Evolutionary conservation across 2,329 filamentous ascomycete species (phyloP).

Genomic region (Colletotrichum liriopes): DNA sequence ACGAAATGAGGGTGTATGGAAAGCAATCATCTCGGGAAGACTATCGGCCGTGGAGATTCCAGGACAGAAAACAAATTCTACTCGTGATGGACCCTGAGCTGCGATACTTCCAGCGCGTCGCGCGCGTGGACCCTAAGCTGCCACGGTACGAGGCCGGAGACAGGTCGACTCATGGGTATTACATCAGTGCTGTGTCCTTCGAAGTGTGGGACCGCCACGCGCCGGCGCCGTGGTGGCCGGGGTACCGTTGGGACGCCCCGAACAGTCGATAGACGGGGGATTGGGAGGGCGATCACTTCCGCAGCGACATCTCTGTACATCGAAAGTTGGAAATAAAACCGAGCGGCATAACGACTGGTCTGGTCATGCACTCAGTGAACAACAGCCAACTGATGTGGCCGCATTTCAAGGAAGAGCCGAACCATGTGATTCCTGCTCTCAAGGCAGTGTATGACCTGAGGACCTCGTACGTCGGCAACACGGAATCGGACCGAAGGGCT

Average conservation of each 20-base stretch:
- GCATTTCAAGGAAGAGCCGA: background rate
- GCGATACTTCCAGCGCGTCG: slow-evolving; percentile 25
- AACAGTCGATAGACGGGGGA: background rate
- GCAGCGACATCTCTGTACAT: background rate
- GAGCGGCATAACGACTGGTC: background rate
- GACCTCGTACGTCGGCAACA: background rate
- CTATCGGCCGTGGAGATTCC: background rate
- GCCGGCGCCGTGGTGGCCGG: slow-evolving; percentile 38
- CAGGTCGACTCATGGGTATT: background rate
- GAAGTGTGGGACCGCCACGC: slow-evolving; percentile 25
- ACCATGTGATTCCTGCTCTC: background rate
- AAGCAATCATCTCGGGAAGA: background rate
- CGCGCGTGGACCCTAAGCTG: background rate
- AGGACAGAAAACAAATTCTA: slow-evolving; percentile 23
- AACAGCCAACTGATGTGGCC: background rate
- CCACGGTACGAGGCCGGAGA: background rate
- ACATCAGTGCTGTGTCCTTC: background rate
- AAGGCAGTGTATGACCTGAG: background rate
- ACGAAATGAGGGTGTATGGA: slow-evolving; percentile 28
- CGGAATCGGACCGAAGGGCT: background rate
- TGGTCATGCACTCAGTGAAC: background rate
- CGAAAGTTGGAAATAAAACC: background rate
- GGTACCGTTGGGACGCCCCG: background rate
- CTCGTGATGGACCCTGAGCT: slow-evolving; percentile 18
- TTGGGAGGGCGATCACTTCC: background rate